Evolutionary conservation across 495 filamentous ascomycete species (phyloP), one percentile per base, ranked within the genome.

Genomic region (Evernia prunastri): DNA sequence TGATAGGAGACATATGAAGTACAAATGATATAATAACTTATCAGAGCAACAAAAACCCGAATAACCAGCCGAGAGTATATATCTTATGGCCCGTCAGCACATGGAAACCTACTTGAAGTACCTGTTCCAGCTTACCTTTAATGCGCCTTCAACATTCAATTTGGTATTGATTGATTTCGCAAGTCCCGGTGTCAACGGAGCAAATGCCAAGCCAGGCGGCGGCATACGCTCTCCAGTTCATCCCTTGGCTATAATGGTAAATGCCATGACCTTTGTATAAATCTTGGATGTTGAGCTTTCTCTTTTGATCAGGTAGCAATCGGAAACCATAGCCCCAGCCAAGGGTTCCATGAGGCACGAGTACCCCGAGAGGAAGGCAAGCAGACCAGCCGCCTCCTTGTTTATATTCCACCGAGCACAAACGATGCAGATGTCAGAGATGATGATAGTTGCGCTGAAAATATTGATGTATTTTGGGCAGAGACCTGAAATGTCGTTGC

Each of bases 321-420:
- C 81, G 53, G 75, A 74, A 58, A 74, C 74, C 37, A 80, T 70
- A 64, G 82, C 77, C 27, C 77, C 79, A 4, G 79, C 77, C 60
- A 82, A 65, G 9, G 73, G 72, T 1, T 66, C 72, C 65, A 75
- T 66, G 54, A 75, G 68, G 4, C 71, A 68, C 7, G 76, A 68
- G 64, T 80, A 80, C n/a, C 75, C 77, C 13, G 69, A 70, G 76
- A 88, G 81, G 71, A 88, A 88, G 39, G 78, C 78, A 12, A 87
- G 78, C 70, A 87, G 82, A 1, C 76, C 82, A 20, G 72, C 68
- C 20, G 85, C 84, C 20, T 79, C 82, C 49, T 74, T 79, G 31
- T 87, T 70, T 56, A 87, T 87, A 69, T 85, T 87, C 85, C 84
- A 88, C 4, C 83, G 84, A 0, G 84, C 81, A 9, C 84, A 73